Base-by-base conservation (phyloP, 2,329 filamentous ascomycete genomes). In the Pochonia chlamydosporia region DNA sequence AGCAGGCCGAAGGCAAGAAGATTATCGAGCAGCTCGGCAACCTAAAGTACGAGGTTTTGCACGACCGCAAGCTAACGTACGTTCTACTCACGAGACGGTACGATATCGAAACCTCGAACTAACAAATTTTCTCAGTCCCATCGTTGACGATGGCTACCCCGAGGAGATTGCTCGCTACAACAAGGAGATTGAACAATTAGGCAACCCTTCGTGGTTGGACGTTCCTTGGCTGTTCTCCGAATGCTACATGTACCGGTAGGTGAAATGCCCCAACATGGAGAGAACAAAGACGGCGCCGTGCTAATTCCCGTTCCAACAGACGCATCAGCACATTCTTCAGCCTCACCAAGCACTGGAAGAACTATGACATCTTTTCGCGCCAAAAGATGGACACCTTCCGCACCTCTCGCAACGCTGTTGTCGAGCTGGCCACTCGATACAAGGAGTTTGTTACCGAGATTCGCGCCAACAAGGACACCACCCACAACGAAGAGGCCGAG, bases 1-100 rank as follows among this genome's bases (percentile, higher is more conserved):
- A 85, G 61, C 68, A 75, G 28, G 78, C 79, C 21, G 93, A 97
- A 66, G 93, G 93, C 59, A 96, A 96, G 73, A 75, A 73, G 57
- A 90, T 99, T 50, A 78, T 95, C 36, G 82, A 87, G 62, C 79
- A 86, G 55, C 75, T 99, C 11, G 85, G 85, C 5, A 79, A 76
- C 54, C 76, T 99, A 59, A 99, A 99, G 70, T 96, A 97, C 69
- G 92, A 97, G 69, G 72, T 97, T 39, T 88, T 96, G 64, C 93
- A 99, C 63, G 84, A 96, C 66, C 82, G 90, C 37, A 73, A 80
- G 53, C 68, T 97, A 57, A 84, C 78, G 87, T 92, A 74, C 53
- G 79, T 48, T 25, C 20, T 26, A 16, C 3, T n/a, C n/a, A n/a
- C n/a, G n/a, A n/a, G n/a, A n/a, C n/a, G n/a, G n/a, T n/a, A n/a